Evolutionary conservation across 2,329 filamentous ascomycete genomes (phyloP).

Genomic region (Stromatinia cepivora): DNA sequence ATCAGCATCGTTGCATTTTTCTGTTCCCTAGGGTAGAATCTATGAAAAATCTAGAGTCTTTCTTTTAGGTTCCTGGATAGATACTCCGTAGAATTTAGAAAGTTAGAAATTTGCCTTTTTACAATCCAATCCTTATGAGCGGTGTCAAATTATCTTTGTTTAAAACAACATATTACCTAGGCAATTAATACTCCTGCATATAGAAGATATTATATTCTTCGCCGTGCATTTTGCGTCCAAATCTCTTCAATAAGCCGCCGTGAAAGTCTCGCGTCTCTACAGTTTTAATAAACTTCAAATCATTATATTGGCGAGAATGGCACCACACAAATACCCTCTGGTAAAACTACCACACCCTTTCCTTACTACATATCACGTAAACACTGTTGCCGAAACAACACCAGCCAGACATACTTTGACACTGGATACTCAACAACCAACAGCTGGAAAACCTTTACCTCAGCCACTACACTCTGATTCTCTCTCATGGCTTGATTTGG

Average conservation of each 20-base stretch:
- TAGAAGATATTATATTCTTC: background rate
- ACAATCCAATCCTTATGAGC: background rate
- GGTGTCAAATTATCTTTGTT: conserved; percentile 4
- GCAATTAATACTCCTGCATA: background rate
- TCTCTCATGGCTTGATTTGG: conserved; percentile 38
- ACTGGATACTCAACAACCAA: conserved; percentile 24
- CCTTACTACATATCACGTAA: conserved; percentile 31
- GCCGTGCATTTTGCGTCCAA: background rate
- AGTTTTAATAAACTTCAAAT: background rate
- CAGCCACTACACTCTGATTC: conserved; percentile 39
- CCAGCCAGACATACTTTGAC: conserved; percentile 26
- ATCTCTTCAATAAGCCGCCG: background rate
- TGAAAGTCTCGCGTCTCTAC: background rate
- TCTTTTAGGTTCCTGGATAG: background rate
- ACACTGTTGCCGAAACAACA: conserved; percentile 22
- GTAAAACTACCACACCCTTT: conserved; percentile 32
- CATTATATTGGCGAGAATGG: background rate
- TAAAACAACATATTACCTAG: background rate
- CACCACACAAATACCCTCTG: conserved; percentile 28
- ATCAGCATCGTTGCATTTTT: background rate
- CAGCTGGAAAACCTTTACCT: conserved; percentile 24
- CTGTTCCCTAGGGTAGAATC: background rate
- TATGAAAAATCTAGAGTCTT: background rate
- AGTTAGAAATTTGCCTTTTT: background rate
- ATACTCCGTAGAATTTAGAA: background rate